Conservation (phyloP, 345 rosid genomes). For the Tarenaya hassleriana region DNA sequence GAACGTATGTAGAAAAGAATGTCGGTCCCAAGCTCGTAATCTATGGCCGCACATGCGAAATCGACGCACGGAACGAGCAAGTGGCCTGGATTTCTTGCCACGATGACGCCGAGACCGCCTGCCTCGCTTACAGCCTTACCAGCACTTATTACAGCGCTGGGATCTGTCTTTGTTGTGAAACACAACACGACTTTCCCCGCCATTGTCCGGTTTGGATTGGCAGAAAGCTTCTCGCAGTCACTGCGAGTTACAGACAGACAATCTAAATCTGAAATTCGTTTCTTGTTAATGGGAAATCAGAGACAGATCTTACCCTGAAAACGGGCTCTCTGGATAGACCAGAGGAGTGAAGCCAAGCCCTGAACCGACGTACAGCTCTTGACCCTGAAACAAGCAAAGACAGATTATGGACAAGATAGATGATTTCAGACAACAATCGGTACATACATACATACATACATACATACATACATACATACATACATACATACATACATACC, state of each 20-base stretch:
- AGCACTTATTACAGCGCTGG: conserved; percentile 20
- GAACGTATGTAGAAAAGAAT: conserved; percentile 34
- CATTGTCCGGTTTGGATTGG: conserved; percentile 15
- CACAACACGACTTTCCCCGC: conserved; percentile 34
- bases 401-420: too few species aligned
- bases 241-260: background rate
- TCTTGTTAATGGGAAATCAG: too few species aligned
- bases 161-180: conserved; percentile 20
- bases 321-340: conserved; percentile 35
- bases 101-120: conserved; percentile 35
- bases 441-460: too few species aligned
- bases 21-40: conserved; percentile 31
- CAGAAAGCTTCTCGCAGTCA: conserved; percentile 1
- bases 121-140: conserved; percentile 23
- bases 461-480: too few species aligned
- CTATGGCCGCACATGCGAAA: conserved; percentile 31
- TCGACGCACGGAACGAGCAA: conserved; percentile 22
- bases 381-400: conserved; percentile 29
- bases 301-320: too few species aligned
- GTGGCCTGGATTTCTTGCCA: conserved; percentile 31
- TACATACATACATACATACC: too few species aligned
- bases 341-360: conserved; percentile 27
- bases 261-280: too few species aligned
- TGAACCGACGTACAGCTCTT: conserved; percentile 26
- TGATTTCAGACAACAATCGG: too few species aligned